Conservation (phyloP, 192 early-diverging fungal species). For the Podila epicladia region DNA sequence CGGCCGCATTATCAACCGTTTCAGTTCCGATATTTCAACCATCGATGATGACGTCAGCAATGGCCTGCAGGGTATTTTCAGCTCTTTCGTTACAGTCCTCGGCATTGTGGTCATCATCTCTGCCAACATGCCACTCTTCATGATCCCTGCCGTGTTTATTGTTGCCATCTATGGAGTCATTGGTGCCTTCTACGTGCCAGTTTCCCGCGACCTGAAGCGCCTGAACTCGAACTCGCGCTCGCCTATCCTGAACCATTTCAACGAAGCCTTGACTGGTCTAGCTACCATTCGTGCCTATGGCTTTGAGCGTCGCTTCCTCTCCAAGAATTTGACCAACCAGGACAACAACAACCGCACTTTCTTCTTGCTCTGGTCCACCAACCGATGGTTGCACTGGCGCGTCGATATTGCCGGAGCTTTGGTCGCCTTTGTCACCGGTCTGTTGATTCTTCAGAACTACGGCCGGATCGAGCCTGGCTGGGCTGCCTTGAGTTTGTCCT, state of each 20-base stretch:
- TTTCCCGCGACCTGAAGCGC: slow-evolving; percentile 91
- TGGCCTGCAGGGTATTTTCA: slow-evolving; percentile 59
- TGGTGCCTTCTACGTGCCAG: slow-evolving; percentile 77
- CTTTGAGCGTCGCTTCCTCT: slow-evolving; percentile 70
- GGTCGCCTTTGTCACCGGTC: slow-evolving; percentile 77
- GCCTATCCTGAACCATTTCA: slow-evolving; percentile 85
- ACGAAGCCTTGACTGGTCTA: slow-evolving; percentile 81
- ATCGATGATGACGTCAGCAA: slow-evolving; percentile 75
- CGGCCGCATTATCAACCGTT: slow-evolving; percentile 84
- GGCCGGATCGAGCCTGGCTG: slow-evolving; percentile 80
- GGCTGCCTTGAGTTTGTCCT: slow-evolving; percentile 88
- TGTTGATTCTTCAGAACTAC: slow-evolving; percentile 64
- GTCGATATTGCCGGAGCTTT: slow-evolving; percentile 82
- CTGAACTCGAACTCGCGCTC: slow-evolving; percentile 80
- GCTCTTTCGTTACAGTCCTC: slow-evolving; percentile 59
- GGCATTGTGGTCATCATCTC: slow-evolving; percentile 72
- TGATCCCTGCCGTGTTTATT: slow-evolving; percentile 70
- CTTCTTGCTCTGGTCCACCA: slow-evolving; percentile 87
- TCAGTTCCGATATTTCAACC: slow-evolving; percentile 87
- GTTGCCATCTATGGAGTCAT: slow-evolving; percentile 67
- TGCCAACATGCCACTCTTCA: slow-evolving; percentile 75
- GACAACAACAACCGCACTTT: slow-evolving; percentile 89
- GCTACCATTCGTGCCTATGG: slow-evolving; percentile 90
- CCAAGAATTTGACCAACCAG: slow-evolving; percentile 65
- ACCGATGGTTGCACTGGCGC: slow-evolving; percentile 89